phyloP scores from a whole-genome alignment of 2,329 filamentous ascomycete species.

The Leptographium wingfieldii region DNA sequence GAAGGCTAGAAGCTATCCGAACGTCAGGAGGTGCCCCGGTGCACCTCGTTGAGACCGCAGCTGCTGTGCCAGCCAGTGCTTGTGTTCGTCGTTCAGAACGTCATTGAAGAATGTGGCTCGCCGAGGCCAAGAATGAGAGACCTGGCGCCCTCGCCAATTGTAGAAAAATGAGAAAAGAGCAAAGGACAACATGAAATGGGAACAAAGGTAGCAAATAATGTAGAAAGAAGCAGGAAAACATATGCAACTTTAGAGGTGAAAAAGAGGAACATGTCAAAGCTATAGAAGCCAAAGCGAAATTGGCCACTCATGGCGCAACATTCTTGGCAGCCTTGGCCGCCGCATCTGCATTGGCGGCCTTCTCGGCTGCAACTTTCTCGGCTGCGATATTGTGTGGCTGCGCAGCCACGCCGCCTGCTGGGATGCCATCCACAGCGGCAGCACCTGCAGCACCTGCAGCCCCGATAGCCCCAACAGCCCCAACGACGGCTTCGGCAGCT shows the following conservation, averaged over 20 bases:
- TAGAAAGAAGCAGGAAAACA: neutral
- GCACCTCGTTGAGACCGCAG: neutral
- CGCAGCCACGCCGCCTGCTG: neutral
- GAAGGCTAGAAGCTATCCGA: neutral
- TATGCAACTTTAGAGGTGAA: neutral
- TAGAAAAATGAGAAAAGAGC: neutral
- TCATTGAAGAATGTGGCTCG: neutral
- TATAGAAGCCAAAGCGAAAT: too few relatives aligned
- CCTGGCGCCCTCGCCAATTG: slow-evolving; percentile 1
- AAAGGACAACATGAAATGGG: neutral
- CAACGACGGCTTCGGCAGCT: neutral
- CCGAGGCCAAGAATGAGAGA: slow-evolving; percentile 1
- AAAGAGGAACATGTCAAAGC: neutral
- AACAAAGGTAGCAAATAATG: neutral
- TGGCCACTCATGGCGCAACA: slow-evolving; percentile 1
- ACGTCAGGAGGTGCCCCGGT: neutral
- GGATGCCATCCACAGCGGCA: neutral
- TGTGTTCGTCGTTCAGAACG: neutral
- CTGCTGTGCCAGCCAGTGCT: neutral
- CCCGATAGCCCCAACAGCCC: neutral
- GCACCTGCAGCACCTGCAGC: neutral
- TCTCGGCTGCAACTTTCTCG: slow-evolving; percentile 6
- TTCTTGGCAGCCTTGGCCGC: slow-evolving; percentile 1
- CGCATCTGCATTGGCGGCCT: neutral
- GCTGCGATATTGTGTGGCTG: neutral